phyloP scores from a whole-genome alignment of 2,329 filamentous ascomycete genomes.

The Xylariales sp. region DNA sequence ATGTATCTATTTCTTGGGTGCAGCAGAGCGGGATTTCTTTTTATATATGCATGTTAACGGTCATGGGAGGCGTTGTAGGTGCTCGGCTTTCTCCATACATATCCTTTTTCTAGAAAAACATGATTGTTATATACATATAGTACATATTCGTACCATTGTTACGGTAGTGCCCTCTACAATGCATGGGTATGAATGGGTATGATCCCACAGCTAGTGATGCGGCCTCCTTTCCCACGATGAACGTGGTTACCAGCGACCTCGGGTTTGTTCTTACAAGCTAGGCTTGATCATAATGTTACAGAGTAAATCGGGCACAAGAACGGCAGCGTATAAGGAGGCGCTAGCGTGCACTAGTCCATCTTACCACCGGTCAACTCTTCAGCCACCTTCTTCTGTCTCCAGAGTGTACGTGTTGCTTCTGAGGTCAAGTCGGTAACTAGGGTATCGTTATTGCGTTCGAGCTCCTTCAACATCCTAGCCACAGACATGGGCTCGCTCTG shows the following conservation, averaged over 20 bases:
- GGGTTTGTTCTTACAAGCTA: neutral
- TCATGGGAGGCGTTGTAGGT: slow-evolving; percentile 34
- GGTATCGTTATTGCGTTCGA: slow-evolving; percentile 45
- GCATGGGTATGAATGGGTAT: neutral
- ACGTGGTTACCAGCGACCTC: neutral
- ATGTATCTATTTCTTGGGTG: slow-evolving; percentile 39
- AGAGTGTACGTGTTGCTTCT: slow-evolving; percentile 59
- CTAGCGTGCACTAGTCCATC: slow-evolving; percentile 54
- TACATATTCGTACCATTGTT: slow-evolving; percentile 41
- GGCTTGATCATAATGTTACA: neutral
- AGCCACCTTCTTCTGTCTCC: slow-evolving; percentile 66
- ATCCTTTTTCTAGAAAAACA: slow-evolving; percentile 28
- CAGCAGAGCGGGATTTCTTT: slow-evolving; percentile 34
- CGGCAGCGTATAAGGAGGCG: neutral
- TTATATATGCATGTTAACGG: slow-evolving; percentile 37
- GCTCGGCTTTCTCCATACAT: slow-evolving; percentile 29
- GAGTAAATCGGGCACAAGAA: neutral
- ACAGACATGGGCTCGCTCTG: slow-evolving; percentile 60
- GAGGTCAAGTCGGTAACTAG: slow-evolving; percentile 51
- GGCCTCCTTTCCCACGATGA: neutral
- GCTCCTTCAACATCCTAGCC: slow-evolving; percentile 57
- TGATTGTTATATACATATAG: slow-evolving; percentile 44
- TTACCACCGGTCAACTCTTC: slow-evolving; percentile 71
- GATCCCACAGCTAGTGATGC: neutral
- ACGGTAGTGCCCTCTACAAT: slow-evolving; percentile 26